phyloP scores from a whole-genome alignment of 768 basidiomycete species.

The Pisolithus tinctorius region DNA sequence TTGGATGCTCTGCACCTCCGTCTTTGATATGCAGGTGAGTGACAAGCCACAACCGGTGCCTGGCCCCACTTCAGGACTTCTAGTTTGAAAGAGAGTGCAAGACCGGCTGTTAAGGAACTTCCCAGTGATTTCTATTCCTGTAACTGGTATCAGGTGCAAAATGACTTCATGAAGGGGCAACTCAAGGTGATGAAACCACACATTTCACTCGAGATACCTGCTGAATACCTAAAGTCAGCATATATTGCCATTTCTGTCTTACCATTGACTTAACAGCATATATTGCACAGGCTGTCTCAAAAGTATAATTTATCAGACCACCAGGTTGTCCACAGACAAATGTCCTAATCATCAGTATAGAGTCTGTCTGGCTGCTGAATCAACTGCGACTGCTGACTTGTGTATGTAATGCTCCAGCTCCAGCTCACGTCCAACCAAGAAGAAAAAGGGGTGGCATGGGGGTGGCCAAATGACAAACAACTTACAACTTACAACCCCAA shows the following conservation, averaged over 20 bases:
- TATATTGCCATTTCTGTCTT: not conserved
- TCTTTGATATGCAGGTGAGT: not conserved
- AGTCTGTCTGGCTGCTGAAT: too few species aligned
- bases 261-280: not conserved
- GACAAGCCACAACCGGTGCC: not conserved
- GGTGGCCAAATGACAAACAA: too few species aligned
- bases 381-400: too few species aligned
- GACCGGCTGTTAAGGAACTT: not conserved
- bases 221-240: not conserved
- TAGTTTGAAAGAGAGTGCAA: not conserved
- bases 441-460: too few species aligned
- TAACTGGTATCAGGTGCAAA: not conserved
- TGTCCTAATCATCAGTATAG: too few species aligned
- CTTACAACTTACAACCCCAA: too few species aligned
- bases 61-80: not conserved
- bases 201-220: not conserved
- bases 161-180: not conserved
- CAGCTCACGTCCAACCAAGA: too few species aligned
- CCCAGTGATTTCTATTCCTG: not conserved
- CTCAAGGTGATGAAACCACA: not conserved
- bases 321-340: not conserved
- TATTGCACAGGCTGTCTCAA: not conserved
- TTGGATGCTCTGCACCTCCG: not conserved
- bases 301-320: not conserved
- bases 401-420: too few species aligned